phyloP scores from a whole-genome alignment of 495 filamentous ascomycete species.

The Penicillium angulare region DNA sequence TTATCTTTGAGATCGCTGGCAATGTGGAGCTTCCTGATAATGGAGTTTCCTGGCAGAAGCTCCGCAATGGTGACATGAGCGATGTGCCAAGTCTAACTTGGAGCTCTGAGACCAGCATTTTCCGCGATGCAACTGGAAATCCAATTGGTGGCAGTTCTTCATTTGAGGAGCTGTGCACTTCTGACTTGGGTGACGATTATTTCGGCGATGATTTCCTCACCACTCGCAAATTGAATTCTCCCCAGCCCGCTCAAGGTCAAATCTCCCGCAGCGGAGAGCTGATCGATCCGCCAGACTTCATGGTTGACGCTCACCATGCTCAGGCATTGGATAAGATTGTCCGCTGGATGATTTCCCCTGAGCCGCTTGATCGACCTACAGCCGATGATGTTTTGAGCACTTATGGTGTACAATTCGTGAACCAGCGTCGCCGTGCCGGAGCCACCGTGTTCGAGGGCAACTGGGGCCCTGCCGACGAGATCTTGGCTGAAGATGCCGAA shows the following conservation, averaged over 20 bases:
- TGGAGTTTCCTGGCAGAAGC: constrained; percentile 80
- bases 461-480: constrained; percentile 81
- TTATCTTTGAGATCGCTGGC: constrained; percentile 89
- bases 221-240: constrained; percentile 23
- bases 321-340: constrained; percentile 83
- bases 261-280: constrained; percentile 63
- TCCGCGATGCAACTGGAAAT: constrained; percentile 74
- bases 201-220: constrained; percentile 36
- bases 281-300: constrained; percentile 76
- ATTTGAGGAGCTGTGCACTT: constrained; percentile 51
- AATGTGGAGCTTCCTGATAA: constrained; percentile 92
- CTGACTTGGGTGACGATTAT: constrained; percentile 47
- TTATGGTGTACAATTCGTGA: constrained; percentile 74
- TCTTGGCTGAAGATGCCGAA: constrained; percentile 66
- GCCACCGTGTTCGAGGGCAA: constrained; percentile 94
- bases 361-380: constrained; percentile 70
- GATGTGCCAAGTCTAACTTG: constrained; percentile 81
- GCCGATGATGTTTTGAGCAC: constrained; percentile 67
- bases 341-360: constrained; percentile 79
- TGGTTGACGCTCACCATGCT: constrained; percentile 66
- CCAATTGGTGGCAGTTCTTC: constrained; percentile 50
- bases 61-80: constrained; percentile 82
- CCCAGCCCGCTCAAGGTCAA: constrained; percentile 16
- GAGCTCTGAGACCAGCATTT: constrained; percentile 66
- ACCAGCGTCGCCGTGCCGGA: constrained; percentile 68